Percentiles rank a stretch among this genome's conserved stretches.
phyloP scores from a whole-genome alignment of 768 basidiomycete species.

The Gyrodon lividus region DNA sequence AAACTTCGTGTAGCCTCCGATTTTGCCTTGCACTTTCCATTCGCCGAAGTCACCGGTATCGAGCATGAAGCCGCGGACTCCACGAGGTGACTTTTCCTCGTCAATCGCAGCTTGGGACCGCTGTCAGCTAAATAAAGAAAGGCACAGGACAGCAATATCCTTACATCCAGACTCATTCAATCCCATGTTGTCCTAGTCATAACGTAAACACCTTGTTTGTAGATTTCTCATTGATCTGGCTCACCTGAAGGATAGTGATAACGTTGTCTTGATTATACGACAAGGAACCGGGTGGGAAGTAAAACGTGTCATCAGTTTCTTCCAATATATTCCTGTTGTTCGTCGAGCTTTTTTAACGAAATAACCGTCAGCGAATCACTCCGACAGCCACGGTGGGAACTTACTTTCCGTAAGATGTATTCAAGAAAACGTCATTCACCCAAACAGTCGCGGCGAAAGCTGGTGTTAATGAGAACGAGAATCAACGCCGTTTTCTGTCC shows the following conservation, averaged over 20 bases:
- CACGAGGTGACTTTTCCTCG: slow-evolving; percentile 70
- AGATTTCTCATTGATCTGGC: slow-evolving; percentile 6
- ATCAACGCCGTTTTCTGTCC: neutral
- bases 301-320: slow-evolving; percentile 67
- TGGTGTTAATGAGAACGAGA: neutral
- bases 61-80: slow-evolving; percentile 75
- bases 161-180: slow-evolving; percentile 60
- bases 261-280: slow-evolving; percentile 61
- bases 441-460: slow-evolving; percentile 84
- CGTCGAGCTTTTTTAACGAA: slow-evolving; percentile 47
- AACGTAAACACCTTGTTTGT: slow-evolving; percentile 1
- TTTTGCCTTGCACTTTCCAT: slow-evolving; percentile 77
- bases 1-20: slow-evolving; percentile 67
- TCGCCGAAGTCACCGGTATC: slow-evolving; percentile 54
- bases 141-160: slow-evolving; percentile 9
- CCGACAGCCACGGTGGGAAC: slow-evolving; percentile 17
- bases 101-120: slow-evolving; percentile 40
- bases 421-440: slow-evolving; percentile 71
- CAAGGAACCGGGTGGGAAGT: slow-evolving; percentile 58
- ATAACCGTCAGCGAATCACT: neutral
- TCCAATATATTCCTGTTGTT: slow-evolving; percentile 59
- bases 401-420: slow-evolving; percentile 74
- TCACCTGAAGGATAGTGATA: slow-evolving; percentile 72
- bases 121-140: slow-evolving; percentile 1
- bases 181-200: slow-evolving; percentile 72